These are phyloP conservation scores for Puccinia polysora DNA, from an alignment of 1,284 basidiomycete species.

Conservation along the genomic window DNA sequence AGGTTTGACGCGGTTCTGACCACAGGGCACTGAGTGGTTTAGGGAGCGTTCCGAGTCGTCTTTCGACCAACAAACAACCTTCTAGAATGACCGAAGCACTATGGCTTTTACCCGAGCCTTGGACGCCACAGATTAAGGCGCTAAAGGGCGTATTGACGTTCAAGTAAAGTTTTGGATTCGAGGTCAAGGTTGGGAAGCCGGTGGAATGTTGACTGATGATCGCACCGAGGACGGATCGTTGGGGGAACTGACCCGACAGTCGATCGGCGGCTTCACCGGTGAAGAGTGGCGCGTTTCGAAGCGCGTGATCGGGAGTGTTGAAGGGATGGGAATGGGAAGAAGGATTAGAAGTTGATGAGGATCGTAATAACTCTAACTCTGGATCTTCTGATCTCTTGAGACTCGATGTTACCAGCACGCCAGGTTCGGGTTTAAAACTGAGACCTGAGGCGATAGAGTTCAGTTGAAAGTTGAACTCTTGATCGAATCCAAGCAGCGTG, in stretches of 20 bases:
- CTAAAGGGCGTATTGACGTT: conserved; percentile 37
- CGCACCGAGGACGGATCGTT: conserved; percentile 21
- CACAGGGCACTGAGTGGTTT: conserved; percentile 19
- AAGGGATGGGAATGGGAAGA: not conserved
- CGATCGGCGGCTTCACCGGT: conserved; percentile 10
- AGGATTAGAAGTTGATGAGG: not conserved
- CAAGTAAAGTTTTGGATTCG: conserved; percentile 28
- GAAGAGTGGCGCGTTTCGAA: conserved; percentile 4
- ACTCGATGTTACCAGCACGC: not conserved
- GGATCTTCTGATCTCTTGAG: not conserved
- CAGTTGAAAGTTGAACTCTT: not conserved
- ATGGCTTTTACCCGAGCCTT: conserved; percentile 38
- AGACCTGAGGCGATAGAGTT: not conserved
- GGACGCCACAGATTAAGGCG: conserved; percentile 31
- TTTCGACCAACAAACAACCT: conserved; percentile 21
- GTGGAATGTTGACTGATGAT: conserved; percentile 9
- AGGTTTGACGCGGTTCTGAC: not conserved
- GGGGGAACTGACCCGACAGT: conserved; percentile 2
- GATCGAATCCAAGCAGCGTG: not conserved
- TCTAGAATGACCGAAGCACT: conserved; percentile 32
- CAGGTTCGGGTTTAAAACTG: not conserved
- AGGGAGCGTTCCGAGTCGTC: conserved; percentile 13
- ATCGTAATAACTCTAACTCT: not conserved
- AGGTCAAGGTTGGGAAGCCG: not conserved
- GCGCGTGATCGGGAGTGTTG: not conserved